Conservation (phyloP, 768 basidiomycete species). For the Asterophora lycoperdoides region DNA sequence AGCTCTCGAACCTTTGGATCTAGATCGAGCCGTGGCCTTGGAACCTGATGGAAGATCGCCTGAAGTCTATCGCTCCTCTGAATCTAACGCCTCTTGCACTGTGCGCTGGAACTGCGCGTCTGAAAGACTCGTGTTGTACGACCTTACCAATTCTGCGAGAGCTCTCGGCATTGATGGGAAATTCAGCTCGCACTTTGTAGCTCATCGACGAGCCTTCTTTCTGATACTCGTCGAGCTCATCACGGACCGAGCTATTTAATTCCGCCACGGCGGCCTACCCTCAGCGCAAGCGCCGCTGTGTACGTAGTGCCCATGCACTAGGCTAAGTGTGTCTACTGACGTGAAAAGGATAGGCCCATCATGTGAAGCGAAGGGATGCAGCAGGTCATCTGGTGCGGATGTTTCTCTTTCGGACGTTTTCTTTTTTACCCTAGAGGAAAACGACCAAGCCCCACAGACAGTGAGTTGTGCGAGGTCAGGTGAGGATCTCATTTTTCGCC, state of each 20-base stretch:
- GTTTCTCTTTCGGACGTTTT: neutral
- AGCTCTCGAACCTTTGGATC: neutral
- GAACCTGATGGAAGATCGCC: neutral
- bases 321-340: neutral
- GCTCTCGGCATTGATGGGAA: slow-evolving; percentile 1
- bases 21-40: neutral
- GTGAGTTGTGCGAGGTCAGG: slow-evolving; percentile 1
- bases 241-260: neutral
- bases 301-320: neutral
- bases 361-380: neutral
- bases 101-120: neutral
- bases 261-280: neutral
- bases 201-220: neutral
- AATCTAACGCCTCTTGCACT: slow-evolving; percentile 3
- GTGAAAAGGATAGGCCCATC: neutral
- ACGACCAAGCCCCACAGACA: neutral
- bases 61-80: neutral
- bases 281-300: neutral
- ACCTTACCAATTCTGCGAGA: neutral
- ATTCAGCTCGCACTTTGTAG: neutral
- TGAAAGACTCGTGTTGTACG: neutral
- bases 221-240: neutral
- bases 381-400: neutral
- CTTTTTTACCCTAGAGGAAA: neutral
- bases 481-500: neutral